Base-by-base conservation (phyloP, 2,329 filamentous ascomycete species). In the Scedosporium boydii region DNA sequence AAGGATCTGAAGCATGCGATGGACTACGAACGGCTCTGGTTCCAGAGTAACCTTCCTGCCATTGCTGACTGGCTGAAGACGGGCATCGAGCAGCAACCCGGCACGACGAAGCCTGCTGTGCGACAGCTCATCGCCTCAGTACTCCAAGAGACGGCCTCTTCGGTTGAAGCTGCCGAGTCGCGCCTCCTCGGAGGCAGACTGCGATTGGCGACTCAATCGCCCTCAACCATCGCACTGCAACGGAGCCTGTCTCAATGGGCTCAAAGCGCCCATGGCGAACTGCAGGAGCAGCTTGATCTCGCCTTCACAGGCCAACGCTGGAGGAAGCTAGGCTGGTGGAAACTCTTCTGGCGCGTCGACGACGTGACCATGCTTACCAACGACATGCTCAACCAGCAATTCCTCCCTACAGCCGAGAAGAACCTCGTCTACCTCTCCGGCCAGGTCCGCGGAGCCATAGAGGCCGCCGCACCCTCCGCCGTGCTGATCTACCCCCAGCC, bases 331-430 rank as follows among this genome's bases (percentile, higher is more conserved):
- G 83, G 87, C 16, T 98, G 93, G 93, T 97, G 91, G 89, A 96
- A 96, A 72, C 82, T 98, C 0, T 92, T 96, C 71, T 96, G 92
- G 92, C 86, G 91, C 21, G 92, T 95, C 26, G 93, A 98, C 70
- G 93, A 97, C 69, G 91, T 97, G 10, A 85, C 86, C 2, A 89
- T 93, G 82, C 86, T 96, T 62, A 87, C 89, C 2, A 85, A 86
- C 1, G 89, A 95, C 67, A 88, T 97, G 64, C 78, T 97, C 3
- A 83, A 84, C 64, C 86, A 87, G 66, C 81, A 84, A 6, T 98
- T 96, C 78, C 81, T 99, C 3, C 83, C 87, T 0, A 83, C 83
- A 3, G 88, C 93, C 0, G 93, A 97, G 73, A 87, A 87, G 68
- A 87, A 87, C 62, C 82, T 91, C n/a, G 87, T 96, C 57, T 96